Percentiles rank a stretch among this genome's conserved stretches.
phyloP scores from a whole-genome alignment of 2,329 filamentous ascomycete species.

The Chaetothyriales sp. region DNA sequence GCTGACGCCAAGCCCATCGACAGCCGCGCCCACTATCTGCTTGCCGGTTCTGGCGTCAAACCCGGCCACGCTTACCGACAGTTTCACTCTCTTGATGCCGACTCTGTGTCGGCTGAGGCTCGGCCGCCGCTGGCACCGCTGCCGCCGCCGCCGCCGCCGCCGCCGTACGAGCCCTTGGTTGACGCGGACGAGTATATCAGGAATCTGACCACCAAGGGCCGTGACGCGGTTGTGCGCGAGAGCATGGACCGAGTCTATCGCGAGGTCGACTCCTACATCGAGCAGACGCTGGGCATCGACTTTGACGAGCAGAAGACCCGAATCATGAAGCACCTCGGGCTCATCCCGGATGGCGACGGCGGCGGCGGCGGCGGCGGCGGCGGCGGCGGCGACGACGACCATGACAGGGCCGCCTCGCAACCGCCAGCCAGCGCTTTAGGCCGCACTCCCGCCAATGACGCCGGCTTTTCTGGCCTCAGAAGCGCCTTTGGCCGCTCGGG shows the following conservation, averaged over 20 bases:
- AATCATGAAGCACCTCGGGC: constrained; percentile 93
- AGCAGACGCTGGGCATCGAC: constrained; percentile 87
- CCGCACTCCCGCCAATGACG: constrained; percentile 8
- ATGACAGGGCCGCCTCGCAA: not conserved
- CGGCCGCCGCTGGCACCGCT: too few species aligned
- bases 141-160: too few species aligned
- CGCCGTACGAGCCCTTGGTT: not conserved
- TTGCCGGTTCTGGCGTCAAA: constrained; percentile 86
- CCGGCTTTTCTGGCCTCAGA: constrained; percentile 23
- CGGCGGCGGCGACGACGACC: not conserved
- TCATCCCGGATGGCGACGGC: constrained; percentile 41
- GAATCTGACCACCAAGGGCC: constrained; percentile 79
- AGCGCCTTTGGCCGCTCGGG: constrained; percentile 56
- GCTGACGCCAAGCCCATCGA: constrained; percentile 28
- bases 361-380: constrained; percentile 19
- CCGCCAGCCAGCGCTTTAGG: not conserved
- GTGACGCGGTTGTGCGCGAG: constrained; percentile 79
- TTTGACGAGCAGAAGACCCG: constrained; percentile 88
- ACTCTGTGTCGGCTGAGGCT: constrained; percentile 4
- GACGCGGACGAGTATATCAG: constrained; percentile 48
- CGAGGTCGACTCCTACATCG: constrained; percentile 86
- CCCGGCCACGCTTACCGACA: constrained; percentile 75
- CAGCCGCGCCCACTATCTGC: constrained; percentile 63
- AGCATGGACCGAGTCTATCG: constrained; percentile 77
- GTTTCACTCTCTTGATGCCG: constrained; percentile 63